Evolutionary conservation across 495 filamentous ascomycete genomes (phyloP), one percentile per base, ranked within the genome.

Genomic region (Astrothelium subdiscretum): DNA sequence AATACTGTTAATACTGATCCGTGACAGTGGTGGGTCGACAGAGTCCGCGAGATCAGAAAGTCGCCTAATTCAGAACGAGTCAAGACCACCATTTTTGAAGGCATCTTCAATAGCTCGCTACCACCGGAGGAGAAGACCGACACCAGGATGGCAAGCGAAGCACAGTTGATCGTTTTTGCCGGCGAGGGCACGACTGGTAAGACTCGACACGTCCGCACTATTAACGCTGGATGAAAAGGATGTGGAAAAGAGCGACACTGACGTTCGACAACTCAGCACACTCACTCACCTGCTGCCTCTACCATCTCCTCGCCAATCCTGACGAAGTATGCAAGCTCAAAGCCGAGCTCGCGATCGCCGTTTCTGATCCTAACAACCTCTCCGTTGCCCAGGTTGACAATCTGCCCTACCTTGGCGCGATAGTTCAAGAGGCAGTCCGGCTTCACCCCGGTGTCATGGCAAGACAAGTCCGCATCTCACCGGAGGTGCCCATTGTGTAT

Each of bases 341-440:
- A 31, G 67, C 68, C 10, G 76, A 77, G 61, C 59, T 75, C 0
- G 22, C 24, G 13, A 11, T 5, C 5, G 59, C 42, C 2, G 24
- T 64, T 11, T 20, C 42, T 11, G 42, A 48, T 48, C 42, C 42
- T 3, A n/a, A n/a, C 4, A 10, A 48, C 20, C 6, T n/a, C 42
- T n/a, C 20, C 8, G 11, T 48, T 48, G 13, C 18, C 42, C 42
- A 48, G 60, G 60, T 65, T 10, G 59, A 61, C 61, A 60, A 74
- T 29, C 68, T 85, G 24, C 79, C 82, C 0, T 82, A 83, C 65
- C 63, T 85, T 59, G 70, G 64, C 8, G 81, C 71, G 10, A 71
- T 76, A 0, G 70, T 84, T 15, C 66, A 71, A 31, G 83, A 85
- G 68, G 70, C 69, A 1, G 64, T 83, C 6, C 78, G 83, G 1